Evolutionary conservation across 495 filamentous ascomycete genomes (phyloP).

Genomic region (Penicillium nucicola): DNA sequence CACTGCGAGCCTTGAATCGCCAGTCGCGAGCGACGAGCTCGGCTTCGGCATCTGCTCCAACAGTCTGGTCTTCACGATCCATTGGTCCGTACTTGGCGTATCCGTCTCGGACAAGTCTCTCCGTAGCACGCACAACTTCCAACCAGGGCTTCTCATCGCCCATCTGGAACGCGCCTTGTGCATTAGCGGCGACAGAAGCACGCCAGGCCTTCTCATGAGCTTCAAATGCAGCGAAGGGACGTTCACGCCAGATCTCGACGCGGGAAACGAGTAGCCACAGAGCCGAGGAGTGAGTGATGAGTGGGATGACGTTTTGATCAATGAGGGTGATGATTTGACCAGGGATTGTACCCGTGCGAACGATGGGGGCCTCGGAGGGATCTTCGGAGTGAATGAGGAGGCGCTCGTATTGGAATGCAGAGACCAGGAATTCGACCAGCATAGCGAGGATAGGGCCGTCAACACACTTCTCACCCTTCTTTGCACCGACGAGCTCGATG

Average conservation of each 20-base stretch:
- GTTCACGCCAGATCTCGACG: conserved; percentile 65
- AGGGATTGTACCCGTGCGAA: conserved; percentile 43
- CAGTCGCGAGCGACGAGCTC: conserved; percentile 57
- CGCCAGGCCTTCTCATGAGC: conserved; percentile 90
- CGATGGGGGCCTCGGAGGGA: conserved; percentile 19
- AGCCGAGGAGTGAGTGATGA: conserved; percentile 74
- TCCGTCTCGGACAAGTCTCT: conserved; percentile 44
- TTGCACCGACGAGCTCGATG: conserved; percentile 67
- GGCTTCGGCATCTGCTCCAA: conserved; percentile 23
- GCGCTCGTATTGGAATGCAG: conserved; percentile 40
- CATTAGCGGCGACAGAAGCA: conserved; percentile 51
- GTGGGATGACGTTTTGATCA: conserved; percentile 66
- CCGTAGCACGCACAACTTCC: conserved; percentile 47
- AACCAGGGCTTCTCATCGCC: conserved; percentile 46
- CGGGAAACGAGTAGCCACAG: conserved; percentile 73
- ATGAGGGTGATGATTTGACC: conserved; percentile 67
- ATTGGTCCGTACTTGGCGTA: conserved; percentile 46
- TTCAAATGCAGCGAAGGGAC: conserved; percentile 67
- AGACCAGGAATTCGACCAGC: conserved; percentile 67
- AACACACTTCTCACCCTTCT: conserved; percentile 70
- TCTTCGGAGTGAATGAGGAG: conserved; percentile 26
- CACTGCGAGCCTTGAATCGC: conserved; percentile 85
- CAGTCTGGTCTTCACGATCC: conserved; percentile 32
- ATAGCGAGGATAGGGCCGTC: conserved; percentile 69
- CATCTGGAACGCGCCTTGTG: conserved; percentile 47